These are phyloP conservation scores for Teunomyces cretensis DNA, from an alignment of 805 yeast genomes.

Conservation along the genomic window DNA sequence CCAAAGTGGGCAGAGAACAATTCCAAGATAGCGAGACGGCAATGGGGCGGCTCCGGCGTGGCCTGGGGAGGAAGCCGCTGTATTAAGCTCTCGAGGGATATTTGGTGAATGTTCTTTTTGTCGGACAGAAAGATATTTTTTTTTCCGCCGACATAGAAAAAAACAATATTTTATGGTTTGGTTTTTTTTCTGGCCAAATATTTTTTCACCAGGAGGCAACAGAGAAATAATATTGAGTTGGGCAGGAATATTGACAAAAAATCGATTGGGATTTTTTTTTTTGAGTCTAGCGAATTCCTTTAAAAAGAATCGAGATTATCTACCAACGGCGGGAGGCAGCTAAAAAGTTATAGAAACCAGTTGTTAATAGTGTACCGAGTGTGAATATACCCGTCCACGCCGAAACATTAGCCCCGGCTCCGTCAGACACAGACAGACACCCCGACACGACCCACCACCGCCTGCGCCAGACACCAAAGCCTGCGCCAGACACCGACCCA, in stretches of 20 bases:
- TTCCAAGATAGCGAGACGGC: too few species aligned
- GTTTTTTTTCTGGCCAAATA: background rate
- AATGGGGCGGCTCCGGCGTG: too few species aligned
- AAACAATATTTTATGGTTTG: too few species aligned
- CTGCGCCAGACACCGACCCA: too few species aligned
- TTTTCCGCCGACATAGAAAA: too few species aligned
- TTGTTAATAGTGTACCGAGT: too few species aligned
- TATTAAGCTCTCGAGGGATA: background rate
- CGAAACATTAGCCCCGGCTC: too few species aligned
- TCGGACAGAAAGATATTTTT: background rate
- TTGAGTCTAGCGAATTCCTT: slow-evolving; percentile 1
- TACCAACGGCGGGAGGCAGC: slow-evolving; percentile 3
- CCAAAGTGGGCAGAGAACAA: too few species aligned
- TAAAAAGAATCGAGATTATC: slow-evolving; percentile 4
- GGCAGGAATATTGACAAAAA: background rate
- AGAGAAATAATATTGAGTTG: background rate
- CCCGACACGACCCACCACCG: background rate
- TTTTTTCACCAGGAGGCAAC: slow-evolving; percentile 1
- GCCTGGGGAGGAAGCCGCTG: too few species aligned
- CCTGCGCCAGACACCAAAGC: too few species aligned
- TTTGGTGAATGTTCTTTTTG: slow-evolving; percentile 4
- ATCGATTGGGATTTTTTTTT: slow-evolving; percentile 1
- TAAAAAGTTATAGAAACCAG: background rate
- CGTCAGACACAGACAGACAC: slow-evolving; percentile 3
- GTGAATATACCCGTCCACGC: too few species aligned